Base-by-base conservation (phyloP, 2,329 filamentous ascomycete species). In the Trichoderma sp. region DNA sequence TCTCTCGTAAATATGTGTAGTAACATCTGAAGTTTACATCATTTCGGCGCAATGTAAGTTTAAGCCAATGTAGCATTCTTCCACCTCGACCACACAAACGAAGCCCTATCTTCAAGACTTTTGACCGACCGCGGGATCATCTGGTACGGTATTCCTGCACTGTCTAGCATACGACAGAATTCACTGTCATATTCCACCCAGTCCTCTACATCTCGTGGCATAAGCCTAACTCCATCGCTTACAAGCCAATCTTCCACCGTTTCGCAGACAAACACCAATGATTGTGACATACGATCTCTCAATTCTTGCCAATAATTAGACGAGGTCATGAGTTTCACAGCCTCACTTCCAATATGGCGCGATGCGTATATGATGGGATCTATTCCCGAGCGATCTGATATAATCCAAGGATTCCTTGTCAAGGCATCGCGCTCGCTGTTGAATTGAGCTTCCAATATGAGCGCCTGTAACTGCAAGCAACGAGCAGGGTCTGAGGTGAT, bases 331-430 rank as follows among this genome's bases (percentile, higher is more conserved):
- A 71, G 53, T 2, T 61, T 3, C 1, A 76, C 78, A 1, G 77
- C 77, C 3, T 76, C 76, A 2, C 72, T 51, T 1, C 79, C 77
- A 1, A 79, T 78, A 64, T 81, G 81, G 36, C 76, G 62, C 9
- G 72, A 71, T 0, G 83, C 78, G 68, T 85, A 85, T 6, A 80
- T 79, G n/a, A 85, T 73, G 2, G 83, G 81, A 70, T 85, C 83
- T 2, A 83, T 70, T 2, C 81, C 82, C 1, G 83, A 85, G 8
- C 84, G 80, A 74, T 85, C 83, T 8, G 81, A 83, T 60, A 85
- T 80, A 69, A 82, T 81, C 81, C 80, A 82, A 11, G 34, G 26
- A 0, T 61, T 60, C 18, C 30, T 21, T 3, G 21, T 4, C 1
- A 77, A 57, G 3, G 71, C 75, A 8, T 75, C 73, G 5, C 51